Base-by-base conservation (phyloP, 345 rosid genomes). In the Orychophragmus violaceus region DNA sequence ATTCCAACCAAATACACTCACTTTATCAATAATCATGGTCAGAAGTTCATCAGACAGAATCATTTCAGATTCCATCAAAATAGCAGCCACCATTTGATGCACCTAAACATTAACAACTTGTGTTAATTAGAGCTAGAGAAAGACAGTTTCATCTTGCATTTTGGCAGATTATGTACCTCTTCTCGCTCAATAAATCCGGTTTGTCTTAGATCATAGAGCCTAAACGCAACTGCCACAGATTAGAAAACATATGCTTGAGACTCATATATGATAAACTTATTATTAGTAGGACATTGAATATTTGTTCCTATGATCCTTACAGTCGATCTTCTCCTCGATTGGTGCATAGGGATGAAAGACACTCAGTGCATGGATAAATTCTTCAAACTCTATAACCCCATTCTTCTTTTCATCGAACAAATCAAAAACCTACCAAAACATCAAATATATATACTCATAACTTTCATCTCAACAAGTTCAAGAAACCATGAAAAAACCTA, bases 361-460 rank as follows among this genome's bases (percentile, higher is more conserved):
- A 64, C 62, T 87, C 35, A 92, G 83, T 1, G 91, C 81, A 53
- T 76, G 98, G 22, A 89, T 70, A 58, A 92, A 92, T 51, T 87
- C 98, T 23, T 85, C 98, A 72, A 92, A 89, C 63, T 89, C 96
- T 57, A 92, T 92, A 10, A 86, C 95, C 2, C 89, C 98, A 50
- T 89, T 85, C 80, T 67, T 80, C 83, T 92, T 92, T 64, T 87
- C 95, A 71, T 89, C 96, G 52, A 89, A 89, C 78, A 86, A 81
- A 81, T 83, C 72, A 77, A 87, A 89, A 68, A 92, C 87, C 95
- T 92, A 48, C 27, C 21, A 66, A 39, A 37, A 13, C 9, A 64
- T 6, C 11, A 58, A 46, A 46, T 13, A 21, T 46, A 21, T 10
- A 9, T 9, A 13, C 24, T 6, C 29, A 8, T 4, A 44, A 25